phyloP scores from a whole-genome alignment of 169 alveolate species.

The Plasmodium relictum region DNA sequence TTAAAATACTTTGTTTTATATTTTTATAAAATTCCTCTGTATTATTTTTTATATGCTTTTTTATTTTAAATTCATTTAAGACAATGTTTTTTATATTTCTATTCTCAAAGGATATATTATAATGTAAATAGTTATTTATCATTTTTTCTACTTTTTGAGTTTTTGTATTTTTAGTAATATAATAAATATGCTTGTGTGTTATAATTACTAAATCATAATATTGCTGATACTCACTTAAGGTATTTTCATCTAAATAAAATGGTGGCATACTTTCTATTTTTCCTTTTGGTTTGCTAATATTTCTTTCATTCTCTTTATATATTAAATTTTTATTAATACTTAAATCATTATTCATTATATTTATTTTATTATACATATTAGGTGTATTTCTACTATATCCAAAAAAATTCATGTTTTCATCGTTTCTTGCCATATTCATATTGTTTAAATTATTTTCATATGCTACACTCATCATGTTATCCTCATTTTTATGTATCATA shows the following conservation, averaged over 20 bases:
- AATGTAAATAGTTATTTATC: slow-evolving; percentile 44
- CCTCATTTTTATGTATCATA: background rate
- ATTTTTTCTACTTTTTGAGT: slow-evolving; percentile 56
- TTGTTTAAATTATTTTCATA: background rate
- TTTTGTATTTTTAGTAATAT: slow-evolving; percentile 55
- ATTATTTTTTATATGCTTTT: background rate
- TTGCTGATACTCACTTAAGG: slow-evolving; percentile 71
- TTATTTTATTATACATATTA: background rate
- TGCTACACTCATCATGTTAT: background rate
- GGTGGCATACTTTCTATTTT: slow-evolving; percentile 57
- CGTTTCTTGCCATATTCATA: background rate
- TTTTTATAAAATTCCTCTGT: slow-evolving; percentile 3
- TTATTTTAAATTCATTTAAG: slow-evolving; percentile 13
- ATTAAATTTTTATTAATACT: background rate
- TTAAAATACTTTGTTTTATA: background rate
- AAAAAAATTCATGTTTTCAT: background rate
- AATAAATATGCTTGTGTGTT: slow-evolving; percentile 51
- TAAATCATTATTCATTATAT: background rate
- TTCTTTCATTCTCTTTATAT: background rate
- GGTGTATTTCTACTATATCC: background rate
- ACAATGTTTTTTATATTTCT: slow-evolving; percentile 37
- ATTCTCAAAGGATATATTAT: slow-evolving; percentile 24
- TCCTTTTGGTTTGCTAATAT: slow-evolving; percentile 3
- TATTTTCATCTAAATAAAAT: slow-evolving; percentile 63
- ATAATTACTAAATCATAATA: slow-evolving; percentile 53